Evolutionary conservation across 371 early-diverging fungal genomes (phyloP), one percentile per base, ranked within the genome.

Genomic region (Blastocladiella emersonii): DNA sequence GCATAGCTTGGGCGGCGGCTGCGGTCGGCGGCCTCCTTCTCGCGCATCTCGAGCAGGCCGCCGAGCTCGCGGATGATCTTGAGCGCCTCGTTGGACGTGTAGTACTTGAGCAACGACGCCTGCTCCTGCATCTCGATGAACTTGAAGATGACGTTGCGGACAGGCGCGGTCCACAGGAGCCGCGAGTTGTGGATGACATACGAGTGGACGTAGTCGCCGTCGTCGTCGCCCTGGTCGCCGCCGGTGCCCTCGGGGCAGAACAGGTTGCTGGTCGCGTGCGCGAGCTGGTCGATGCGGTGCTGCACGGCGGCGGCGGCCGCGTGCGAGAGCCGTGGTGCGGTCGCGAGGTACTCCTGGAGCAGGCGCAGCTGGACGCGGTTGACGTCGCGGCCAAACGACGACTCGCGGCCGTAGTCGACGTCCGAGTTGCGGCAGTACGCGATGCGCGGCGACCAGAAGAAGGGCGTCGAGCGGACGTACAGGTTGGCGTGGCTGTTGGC

Each of bases 351-450:
- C 32, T 51, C 53, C 15, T 51, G 15, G 32, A 51, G 53, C 13
- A 51, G 32, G 13, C 30, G 53, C 15, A 51, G 53, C 53, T 51
- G 53, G 15, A 51, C 53, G 8, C 30, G 27, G 23, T 51, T 51
- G 32, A 51, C 30, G 30, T 51, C 53, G 53, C 53, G 53, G 15
- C 53, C 53, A 30, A 51, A 51, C 10, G 30, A 30, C 15, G 53
- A 25, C 53, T 51, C 53, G 53, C 53, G 53, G 53, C 53, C 53
- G 30, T 51, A 51, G 30, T 51, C 53, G 17, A 51, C 53, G 30
- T 51, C 53, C 15, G 15, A 15, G 30, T 30, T 51, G 53, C 53
- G 53, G 17, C 53, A 51, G 5, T 51, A 51, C 53, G 53, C 15
- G 32, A 51, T 27, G 3, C 30, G 27, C 30, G 53, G 53, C 27